Evolutionary conservation across 2,329 filamentous ascomycete genomes (phyloP).

Genomic region (Sarocladiaceae sp.): DNA sequence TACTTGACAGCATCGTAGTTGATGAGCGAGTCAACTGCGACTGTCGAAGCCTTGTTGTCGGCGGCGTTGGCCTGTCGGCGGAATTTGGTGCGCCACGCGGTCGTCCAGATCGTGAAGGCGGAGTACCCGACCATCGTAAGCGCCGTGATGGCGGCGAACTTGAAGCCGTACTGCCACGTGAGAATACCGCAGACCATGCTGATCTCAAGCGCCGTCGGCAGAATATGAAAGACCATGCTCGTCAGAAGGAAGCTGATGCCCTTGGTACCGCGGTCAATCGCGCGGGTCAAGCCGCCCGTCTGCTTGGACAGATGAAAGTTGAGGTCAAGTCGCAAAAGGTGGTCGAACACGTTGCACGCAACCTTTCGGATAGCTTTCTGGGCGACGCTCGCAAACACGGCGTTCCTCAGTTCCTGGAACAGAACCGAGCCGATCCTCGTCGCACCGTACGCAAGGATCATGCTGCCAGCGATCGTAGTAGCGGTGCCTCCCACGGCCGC

Average conservation of each 20-base stretch:
- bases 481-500: slow-evolving; percentile 81
- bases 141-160: slow-evolving; percentile 87
- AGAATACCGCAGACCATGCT: slow-evolving; percentile 92
- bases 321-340: slow-evolving; percentile 80
- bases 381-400: slow-evolving; percentile 92
- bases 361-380: slow-evolving; percentile 94
- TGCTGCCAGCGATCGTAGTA: slow-evolving; percentile 79
- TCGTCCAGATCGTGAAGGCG: slow-evolving; percentile 95
- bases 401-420: slow-evolving; percentile 91
- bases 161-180: slow-evolving; percentile 88
- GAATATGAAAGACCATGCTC: slow-evolving; percentile 96
- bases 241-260: slow-evolving; percentile 96
- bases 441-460: slow-evolving; percentile 88
- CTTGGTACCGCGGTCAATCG: slow-evolving; percentile 95
- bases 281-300: slow-evolving; percentile 87
- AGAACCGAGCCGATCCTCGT: slow-evolving; percentile 83
- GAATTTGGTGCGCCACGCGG: slow-evolving; percentile 95
- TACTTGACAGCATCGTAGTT: slow-evolving; percentile 99
- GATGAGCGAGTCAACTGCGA: slow-evolving; percentile 93
- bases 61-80: slow-evolving; percentile 91
- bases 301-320: slow-evolving; percentile 93
- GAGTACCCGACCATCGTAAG: slow-evolving; percentile 90
- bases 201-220: slow-evolving; percentile 91
- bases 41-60: slow-evolving; percentile 90
- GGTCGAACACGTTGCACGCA: slow-evolving; percentile 86